Base-by-base conservation (phyloP, 2,329 filamentous ascomycete species). In the Arthrobotrys entomopaga region DNA sequence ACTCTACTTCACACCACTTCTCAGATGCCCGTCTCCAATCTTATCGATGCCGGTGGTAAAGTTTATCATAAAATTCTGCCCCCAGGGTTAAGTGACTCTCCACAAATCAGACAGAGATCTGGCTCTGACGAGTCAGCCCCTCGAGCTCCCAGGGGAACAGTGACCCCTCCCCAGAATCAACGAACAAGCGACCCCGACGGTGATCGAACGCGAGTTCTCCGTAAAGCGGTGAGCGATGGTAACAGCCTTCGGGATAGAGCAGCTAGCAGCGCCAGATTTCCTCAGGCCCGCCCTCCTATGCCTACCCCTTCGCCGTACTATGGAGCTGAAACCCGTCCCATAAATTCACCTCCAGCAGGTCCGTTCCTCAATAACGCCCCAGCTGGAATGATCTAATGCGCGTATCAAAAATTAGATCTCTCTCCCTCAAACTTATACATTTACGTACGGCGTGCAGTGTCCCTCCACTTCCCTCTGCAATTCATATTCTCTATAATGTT, bases 11-110 rank as follows among this genome's bases (percentile, higher is more conserved):
- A 66, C 26, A 73, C 69, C 10, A 73, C 69, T 19, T 73, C 69
- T 19, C 69, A 73, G 50, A 73, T 73, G 69, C 69, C 69, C 2
- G 69, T 73, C 20, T 73, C 69, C 2, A 73, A 73, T 20, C 61
- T 73, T 40, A 73, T 73, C n/a, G 61, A 73, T 16, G 69, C 69
- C n/a, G 69, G 69, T 26, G 58, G 61, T 10, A 73, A 60, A 26
- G 43, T 24, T 20, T 73, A 73, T 29, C 61, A 48, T 20, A 65
- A 59, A 19, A 65, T 73, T 42, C 13, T 73, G 11, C 69, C 69
- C 13, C 69, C 69, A 24, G 56, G 69, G 24, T 50, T 73, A 3
- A 63, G 69, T 19, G 69, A 73, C 13, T 63, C 61, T 16, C 56
- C 69, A 16, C 69, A 73, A 50, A 11, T 65, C 11, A 59, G 69